Base-by-base conservation (phyloP, 306 rosid species). In the Albizia julibrissin region DNA sequence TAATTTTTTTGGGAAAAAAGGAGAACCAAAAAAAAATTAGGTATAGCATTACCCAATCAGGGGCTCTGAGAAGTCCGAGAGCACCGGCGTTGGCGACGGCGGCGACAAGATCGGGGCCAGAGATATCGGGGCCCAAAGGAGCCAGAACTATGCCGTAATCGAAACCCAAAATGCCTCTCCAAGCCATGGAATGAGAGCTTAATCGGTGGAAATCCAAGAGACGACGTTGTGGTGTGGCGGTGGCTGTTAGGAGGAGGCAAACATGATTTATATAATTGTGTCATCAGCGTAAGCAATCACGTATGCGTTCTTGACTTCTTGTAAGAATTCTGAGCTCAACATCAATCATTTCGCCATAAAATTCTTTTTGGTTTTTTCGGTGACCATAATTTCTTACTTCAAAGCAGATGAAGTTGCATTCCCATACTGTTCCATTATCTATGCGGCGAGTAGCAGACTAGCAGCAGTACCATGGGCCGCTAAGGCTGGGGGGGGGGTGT, bases 21-120 rank as follows among this genome's bases (percentile, higher is more conserved):
- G 65, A 29, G 42, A 66, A 40, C 12, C 40, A 37, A 6, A 10
- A 3, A 11, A 29, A 29, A 29, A 29, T 1, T 29, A 29, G 18
- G 58, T 10, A 1, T 1, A 40, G 52, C 19, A 66, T 75, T 75
- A 89, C 98, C 97, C 79, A 91, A 26, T 94, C 94, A 76, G 93
- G 98, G 67, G 91, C 76, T 72, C 92, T 85, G 83, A 92, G 98
- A 0, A 90, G 69, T 14, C 90, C 98, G 26, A 94, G 84, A 62
- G 76, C 97, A 49, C 98, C 97, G 44, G 98, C 89, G 79, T 94
- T 90, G 72, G 98, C 90, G 33, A 94, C 97, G 10, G 94, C 89
- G 56, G 98, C 97, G 61, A 90, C 97, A 72, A 94, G 97, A n/a
- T 88, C 82, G 0, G 97, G 95, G 79, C 86, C 85, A 58, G 98